These are phyloP conservation scores for Exobasidium rhododendri DNA, from an alignment of 1,284 basidiomycete genomes.

Conservation along the genomic window DNA sequence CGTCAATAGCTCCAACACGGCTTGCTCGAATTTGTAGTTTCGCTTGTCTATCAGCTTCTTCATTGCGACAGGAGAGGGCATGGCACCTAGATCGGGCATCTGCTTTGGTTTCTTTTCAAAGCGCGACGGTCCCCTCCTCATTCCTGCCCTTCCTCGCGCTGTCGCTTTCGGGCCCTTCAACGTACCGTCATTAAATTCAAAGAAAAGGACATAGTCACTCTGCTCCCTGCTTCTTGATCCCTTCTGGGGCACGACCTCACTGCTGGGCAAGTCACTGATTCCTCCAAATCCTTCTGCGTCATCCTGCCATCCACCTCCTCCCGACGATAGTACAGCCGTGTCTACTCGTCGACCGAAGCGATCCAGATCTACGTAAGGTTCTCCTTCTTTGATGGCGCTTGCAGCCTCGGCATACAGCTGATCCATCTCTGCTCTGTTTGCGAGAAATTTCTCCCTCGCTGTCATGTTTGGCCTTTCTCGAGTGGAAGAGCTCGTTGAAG, in stretches of 20 bases:
- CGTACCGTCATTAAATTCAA: slow-evolving; percentile 57
- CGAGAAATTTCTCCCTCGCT: slow-evolving; percentile 1
- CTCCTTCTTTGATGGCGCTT: not conserved
- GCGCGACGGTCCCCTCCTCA: slow-evolving; percentile 27
- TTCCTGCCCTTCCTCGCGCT: slow-evolving; percentile 42
- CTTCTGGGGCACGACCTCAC: not conserved
- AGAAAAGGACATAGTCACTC: slow-evolving; percentile 51
- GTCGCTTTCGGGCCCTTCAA: slow-evolving; percentile 54
- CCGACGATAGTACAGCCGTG: not conserved
- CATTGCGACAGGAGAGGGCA: slow-evolving; percentile 35
- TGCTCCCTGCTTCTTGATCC: slow-evolving; percentile 10
- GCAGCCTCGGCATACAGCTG: not conserved
- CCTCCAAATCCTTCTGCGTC: not conserved
- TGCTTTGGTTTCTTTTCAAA: not conserved
- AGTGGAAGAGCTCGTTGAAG: not conserved
- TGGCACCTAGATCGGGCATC: slow-evolving; percentile 28
- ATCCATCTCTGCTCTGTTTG: slow-evolving; percentile 4
- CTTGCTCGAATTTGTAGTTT: slow-evolving; percentile 49
- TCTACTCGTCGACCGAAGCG: not conserved
- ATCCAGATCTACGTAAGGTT: not conserved
- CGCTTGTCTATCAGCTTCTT: slow-evolving; percentile 50
- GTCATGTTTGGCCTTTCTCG: not conserved
- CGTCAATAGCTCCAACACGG: slow-evolving; percentile 42
- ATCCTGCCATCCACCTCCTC: slow-evolving; percentile 8
- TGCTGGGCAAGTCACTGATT: not conserved